phyloP scores from a whole-genome alignment of 768 basidiomycete genomes.

The Kwoniella botswanensis region DNA sequence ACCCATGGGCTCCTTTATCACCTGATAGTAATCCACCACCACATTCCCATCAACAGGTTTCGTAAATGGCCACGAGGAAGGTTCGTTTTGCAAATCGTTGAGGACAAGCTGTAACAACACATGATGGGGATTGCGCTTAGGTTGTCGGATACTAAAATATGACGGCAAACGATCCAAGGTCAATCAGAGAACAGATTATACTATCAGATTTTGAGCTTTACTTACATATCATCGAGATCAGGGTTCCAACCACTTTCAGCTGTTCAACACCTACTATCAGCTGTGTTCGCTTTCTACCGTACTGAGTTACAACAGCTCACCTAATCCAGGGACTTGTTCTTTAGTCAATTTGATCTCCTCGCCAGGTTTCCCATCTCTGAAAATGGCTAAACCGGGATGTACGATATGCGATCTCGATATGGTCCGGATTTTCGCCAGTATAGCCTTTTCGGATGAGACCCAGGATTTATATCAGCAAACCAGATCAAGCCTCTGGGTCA shows the following conservation, averaged over 20 bases:
- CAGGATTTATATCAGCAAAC: background rate
- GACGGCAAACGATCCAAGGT: background rate
- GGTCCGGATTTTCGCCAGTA: constrained; percentile 83
- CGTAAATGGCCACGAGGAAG: constrained; percentile 85
- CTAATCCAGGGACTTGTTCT: constrained; percentile 82
- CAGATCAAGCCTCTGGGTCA: background rate
- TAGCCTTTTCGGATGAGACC: constrained; percentile 62
- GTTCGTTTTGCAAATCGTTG: constrained; percentile 75
- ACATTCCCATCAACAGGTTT: constrained; percentile 77
- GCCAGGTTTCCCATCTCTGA: constrained; percentile 66
- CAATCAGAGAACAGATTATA: no score
- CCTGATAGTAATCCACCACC: constrained; percentile 86
- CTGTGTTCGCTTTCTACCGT: background rate
- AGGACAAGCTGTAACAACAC: constrained; percentile 78
- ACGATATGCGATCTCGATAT: constrained; percentile 85
- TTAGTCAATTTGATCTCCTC: constrained; percentile 64
- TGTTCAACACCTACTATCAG: constrained; percentile 54
- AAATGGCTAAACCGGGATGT: constrained; percentile 77
- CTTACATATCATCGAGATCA: constrained; percentile 75
- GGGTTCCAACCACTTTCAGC: constrained; percentile 93
- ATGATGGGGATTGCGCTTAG: constrained; percentile 64
- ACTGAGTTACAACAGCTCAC: constrained; percentile 61
- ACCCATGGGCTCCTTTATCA: constrained; percentile 94
- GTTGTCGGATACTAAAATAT: constrained; percentile 55
- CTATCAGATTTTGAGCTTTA: constrained; percentile 53